phyloP scores from a whole-genome alignment of 2,329 filamentous ascomycete genomes.

The Fusarium camptoceras region DNA sequence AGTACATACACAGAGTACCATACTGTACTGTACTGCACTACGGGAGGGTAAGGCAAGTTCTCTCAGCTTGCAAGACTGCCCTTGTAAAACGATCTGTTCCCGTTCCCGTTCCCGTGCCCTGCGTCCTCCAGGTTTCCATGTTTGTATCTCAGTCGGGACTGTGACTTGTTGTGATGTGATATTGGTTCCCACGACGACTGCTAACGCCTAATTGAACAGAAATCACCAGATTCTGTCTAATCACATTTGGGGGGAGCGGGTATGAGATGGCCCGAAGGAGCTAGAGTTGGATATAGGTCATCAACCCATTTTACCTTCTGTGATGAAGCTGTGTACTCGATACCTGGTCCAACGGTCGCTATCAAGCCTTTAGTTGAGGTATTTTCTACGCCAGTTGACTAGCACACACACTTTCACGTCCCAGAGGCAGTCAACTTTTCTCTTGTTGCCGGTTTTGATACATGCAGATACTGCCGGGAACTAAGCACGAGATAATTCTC shows the following conservation, averaged over 20 bases:
- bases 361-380: slow-evolving; percentile 8
- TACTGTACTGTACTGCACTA: not conserved
- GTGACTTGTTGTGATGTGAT: slow-evolving; percentile 7
- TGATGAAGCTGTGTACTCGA: slow-evolving; percentile 4
- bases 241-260: slow-evolving; percentile 32
- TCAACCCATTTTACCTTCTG: not conserved
- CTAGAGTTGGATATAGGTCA: slow-evolving; percentile 5
- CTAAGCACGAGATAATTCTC: slow-evolving; percentile 16
- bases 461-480: slow-evolving; percentile 21
- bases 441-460: not conserved
- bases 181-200: slow-evolving; percentile 23
- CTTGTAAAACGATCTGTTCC: slow-evolving; percentile 10
- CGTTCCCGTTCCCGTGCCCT: slow-evolving; percentile 29
- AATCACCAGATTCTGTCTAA: slow-evolving; percentile 25
- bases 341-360: slow-evolving; percentile 6
- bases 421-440: not conserved
- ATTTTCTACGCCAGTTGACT: slow-evolving; percentile 21
- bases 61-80: slow-evolving; percentile 15
- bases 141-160: slow-evolving; percentile 7
- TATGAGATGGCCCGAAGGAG: slow-evolving; percentile 26
- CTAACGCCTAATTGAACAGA: not conserved
- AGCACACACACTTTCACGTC: not conserved
- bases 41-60: slow-evolving; percentile 27
- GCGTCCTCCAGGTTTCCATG: slow-evolving; percentile 24
- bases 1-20: not conserved